Base-by-base conservation (phyloP, 352 stramenopile species). In the Phytophthora agathidicida region DNA sequence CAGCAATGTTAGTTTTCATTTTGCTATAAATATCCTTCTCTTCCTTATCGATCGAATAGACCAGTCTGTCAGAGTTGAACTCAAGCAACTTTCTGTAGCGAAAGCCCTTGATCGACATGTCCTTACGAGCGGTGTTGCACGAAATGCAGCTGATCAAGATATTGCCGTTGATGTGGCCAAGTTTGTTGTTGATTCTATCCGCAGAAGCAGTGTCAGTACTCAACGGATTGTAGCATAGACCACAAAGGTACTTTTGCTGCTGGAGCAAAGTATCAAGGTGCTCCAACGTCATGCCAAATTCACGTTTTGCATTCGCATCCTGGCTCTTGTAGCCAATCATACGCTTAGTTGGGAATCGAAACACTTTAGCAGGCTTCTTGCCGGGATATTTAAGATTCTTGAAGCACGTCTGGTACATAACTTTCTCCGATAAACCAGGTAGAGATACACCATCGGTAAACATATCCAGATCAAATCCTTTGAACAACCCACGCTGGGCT, bases 381-480 rank as follows among this genome's bases (percentile, higher is more conserved):
- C 27, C 19, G 24, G 31, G 44, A 10, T 55, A 39, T 20, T 48
- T 20, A 5, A 68, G 39, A 23, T 71, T 46, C 2, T 38, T 41
- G 20, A 52, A 52, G 19, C 17, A 42, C 2, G 38, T 63, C 17
- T 68, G 50, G 42, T 75, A 76, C 62, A 70, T 70, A n/a, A 70
- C 46, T 7, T 72, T 72, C 20, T 68, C 56, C 0, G 10, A 9
- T 14, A 72, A 30, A 7, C 52, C 49, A 7, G 57, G 52, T 3
- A 73, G 42, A 10, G 35, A 60, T 4, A 69, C 42, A n/a, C 52
- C 64, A 52, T 73, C 51, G 16, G 7, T 22, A 19, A 68, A 73
- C 64, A 73, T 73, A 50, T 73, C 58, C 1, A 73, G 64, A 22
- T 60, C 42, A 24, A 68, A 68, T 16, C 35, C 1, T 20, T 50